Evolutionary conservation across 305 asterid species (phyloP).

Genomic region (Fraxinus paxiana): DNA sequence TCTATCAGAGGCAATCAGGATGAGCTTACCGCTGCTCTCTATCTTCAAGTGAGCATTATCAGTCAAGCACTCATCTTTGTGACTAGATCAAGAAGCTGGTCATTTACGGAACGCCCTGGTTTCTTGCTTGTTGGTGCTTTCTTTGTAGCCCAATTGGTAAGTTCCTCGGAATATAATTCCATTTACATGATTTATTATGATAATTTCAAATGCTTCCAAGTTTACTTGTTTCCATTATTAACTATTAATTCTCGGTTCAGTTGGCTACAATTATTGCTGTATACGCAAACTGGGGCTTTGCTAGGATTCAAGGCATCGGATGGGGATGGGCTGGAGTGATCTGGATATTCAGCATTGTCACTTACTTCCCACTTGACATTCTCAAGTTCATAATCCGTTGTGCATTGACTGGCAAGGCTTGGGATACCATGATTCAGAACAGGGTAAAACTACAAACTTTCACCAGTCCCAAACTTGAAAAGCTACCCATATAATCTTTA

Average conservation of each 20-base stretch:
- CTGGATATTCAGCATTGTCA: slow-evolving; percentile 61
- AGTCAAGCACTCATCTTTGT: slow-evolving; percentile 67
- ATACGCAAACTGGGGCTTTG: slow-evolving; percentile 65
- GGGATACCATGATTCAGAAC: slow-evolving; percentile 58
- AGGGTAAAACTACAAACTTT: slow-evolving; percentile 35
- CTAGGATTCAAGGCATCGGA: slow-evolving; percentile 61
- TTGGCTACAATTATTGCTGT: slow-evolving; percentile 64
- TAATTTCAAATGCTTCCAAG: not conserved
- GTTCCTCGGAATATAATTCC: not conserved
- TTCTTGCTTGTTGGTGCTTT: slow-evolving; percentile 50
- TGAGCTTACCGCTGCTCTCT: slow-evolving; percentile 60
- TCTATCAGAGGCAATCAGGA: slow-evolving; percentile 34
- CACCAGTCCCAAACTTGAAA: not conserved
- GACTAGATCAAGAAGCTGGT: slow-evolving; percentile 64
- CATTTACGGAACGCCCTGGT: slow-evolving; percentile 59
- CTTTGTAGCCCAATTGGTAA: slow-evolving; percentile 56
- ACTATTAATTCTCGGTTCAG: slow-evolving; percentile 25
- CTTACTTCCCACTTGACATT: slow-evolving; percentile 65
- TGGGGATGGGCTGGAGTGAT: slow-evolving; percentile 83
- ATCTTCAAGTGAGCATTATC: slow-evolving; percentile 69
- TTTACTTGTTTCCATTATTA: not conserved
- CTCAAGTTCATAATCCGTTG: slow-evolving; percentile 60
- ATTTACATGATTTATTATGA: not conserved
- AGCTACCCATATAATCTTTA: no score
- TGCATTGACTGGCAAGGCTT: slow-evolving; percentile 62